Base-by-base conservation (phyloP, 768 basidiomycete genomes). In the Mycena vitilis region DNA sequence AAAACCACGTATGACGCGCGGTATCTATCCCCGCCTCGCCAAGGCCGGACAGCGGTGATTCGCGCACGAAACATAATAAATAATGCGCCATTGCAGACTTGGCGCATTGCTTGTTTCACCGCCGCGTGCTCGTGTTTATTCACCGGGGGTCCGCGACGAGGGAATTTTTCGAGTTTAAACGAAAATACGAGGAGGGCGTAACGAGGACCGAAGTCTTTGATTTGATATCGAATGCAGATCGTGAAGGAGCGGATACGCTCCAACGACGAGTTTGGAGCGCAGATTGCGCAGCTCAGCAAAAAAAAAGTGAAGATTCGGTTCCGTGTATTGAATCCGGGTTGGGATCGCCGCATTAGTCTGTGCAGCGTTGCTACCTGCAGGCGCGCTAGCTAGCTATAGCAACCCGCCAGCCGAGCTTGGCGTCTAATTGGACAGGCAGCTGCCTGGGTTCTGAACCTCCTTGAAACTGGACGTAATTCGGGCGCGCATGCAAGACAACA, bases 401-500 rank as follows among this genome's bases (percentile, higher is more conserved):
- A 58, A 58, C 42, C 25, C 22, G 16, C 22, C 34, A 34, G 34
- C 44, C 44, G 44, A 15, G 13, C 18, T 30, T 30, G 30, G 30
- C 30, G 30, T 30, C 30, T 30, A 30, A 30, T 30, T 30, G 30
- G 30, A 30, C 30, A 30, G 5, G 30, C 30, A 30, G 30, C 30
- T 30, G 30, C 30, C 30, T 30, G 30, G 30, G 30, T 30, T 45
- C 44, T 9, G 34, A 51, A 52, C 61, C 62, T 63, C 62, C 62
- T 56, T 63, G 53, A 63, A 63, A 63, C 62, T 47, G 56, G 16
- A 57, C 51, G 16, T 30, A 62, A 40, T 11, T 36, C 49, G 59
- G 34, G 30, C 30, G 30, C 30, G 30, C 30, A 30, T 30, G 25
- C 23, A 51, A 25, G 11, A 51, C 30, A 30, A 30, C 30, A 30